Conservation (phyloP, 495 filamentous ascomycete species). For the Talaromyces liani region DNA sequence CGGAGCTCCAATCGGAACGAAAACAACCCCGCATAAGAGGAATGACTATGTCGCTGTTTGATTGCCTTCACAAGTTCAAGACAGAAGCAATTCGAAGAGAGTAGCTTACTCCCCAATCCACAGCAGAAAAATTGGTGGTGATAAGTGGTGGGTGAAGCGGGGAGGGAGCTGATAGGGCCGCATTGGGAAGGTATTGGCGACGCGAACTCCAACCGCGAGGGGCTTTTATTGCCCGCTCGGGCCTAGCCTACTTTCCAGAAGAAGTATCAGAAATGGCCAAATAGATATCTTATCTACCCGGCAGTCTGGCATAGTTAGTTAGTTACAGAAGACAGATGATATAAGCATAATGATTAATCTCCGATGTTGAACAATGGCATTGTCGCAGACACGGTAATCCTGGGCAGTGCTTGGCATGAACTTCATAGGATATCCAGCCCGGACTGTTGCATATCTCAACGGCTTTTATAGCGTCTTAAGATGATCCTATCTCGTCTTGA, state of each 20-base stretch:
- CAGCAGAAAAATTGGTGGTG: not conserved
- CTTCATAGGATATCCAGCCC: too few species aligned
- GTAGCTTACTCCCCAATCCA: not conserved
- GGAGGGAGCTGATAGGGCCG: not conserved
- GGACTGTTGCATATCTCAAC: not conserved
- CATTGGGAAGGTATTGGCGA: not conserved
- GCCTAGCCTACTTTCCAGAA: constrained; percentile 12
- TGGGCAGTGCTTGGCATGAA: too few species aligned
- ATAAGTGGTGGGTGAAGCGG: not conserved
- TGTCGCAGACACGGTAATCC: too few species aligned
- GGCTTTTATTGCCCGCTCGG: not conserved
- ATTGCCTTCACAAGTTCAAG: not conserved
- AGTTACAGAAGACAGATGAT: not conserved
- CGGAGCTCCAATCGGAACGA: not conserved
- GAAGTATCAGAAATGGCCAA: constrained; percentile 1
- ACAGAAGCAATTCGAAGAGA: not conserved
- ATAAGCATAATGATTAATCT: not conserved
- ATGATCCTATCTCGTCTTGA: not conserved
- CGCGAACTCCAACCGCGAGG: not conserved
- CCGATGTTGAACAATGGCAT: not conserved
- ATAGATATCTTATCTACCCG: not conserved
- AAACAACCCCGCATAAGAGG: not conserved
- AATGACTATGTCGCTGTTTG: not conserved
- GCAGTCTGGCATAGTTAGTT: not conserved
- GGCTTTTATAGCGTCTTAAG: not conserved